phyloP scores from a whole-genome alignment of 2,329 filamentous ascomycete genomes.

The Talaromyces sp. region DNA sequence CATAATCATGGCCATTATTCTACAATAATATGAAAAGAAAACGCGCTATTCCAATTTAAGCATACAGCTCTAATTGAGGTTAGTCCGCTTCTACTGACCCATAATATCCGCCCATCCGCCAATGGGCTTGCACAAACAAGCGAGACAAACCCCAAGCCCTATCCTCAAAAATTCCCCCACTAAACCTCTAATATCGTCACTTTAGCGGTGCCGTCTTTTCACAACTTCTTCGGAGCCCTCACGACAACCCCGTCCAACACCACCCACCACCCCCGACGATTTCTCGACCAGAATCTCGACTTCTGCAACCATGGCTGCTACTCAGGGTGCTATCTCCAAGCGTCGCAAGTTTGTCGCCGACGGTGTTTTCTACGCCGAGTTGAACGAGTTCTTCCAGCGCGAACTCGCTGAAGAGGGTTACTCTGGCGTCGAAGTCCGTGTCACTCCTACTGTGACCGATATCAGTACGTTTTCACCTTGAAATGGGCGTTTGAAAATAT shows the following conservation, averaged over 20 bases:
- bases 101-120: not conserved
- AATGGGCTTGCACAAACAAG: conserved; percentile 26
- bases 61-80: not conserved
- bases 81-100: not conserved
- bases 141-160: conserved; percentile 41
- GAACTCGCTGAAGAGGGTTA: conserved; percentile 99
- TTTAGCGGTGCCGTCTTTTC: conserved; percentile 20
- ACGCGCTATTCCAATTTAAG: not conserved
- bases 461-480: conserved; percentile 62
- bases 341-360: conserved; percentile 79
- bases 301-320: conserved; percentile 48
- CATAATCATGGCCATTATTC: not conserved
- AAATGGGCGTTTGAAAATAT: conserved; percentile 16
- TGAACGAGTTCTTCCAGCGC: conserved; percentile 99
- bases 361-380: conserved; percentile 99
- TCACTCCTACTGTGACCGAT: conserved; percentile 99
- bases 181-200: conserved; percentile 24
- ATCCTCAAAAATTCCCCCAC: conserved; percentile 38
- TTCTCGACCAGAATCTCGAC: conserved; percentile 28
- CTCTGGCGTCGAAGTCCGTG: conserved; percentile 99
- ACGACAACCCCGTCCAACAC: conserved; percentile 23
- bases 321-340: conserved; percentile 53
- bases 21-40: not conserved
- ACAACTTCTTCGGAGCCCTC: conserved; percentile 25
- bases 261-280: conserved; percentile 26